Evolutionary conservation across 176 grass and related monocot genomes (phyloP).

Genomic region (Tuctoria greenei): DNA sequence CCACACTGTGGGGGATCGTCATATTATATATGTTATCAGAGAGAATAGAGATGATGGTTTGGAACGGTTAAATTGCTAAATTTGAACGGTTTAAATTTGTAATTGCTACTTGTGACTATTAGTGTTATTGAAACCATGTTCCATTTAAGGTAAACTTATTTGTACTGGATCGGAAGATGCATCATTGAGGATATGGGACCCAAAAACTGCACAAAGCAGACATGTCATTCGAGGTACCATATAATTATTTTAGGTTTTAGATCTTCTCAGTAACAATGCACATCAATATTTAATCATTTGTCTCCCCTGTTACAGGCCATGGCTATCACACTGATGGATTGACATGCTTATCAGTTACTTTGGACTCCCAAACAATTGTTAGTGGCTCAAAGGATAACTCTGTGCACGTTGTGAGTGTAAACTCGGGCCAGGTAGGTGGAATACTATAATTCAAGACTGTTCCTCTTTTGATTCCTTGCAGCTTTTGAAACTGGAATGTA

Average conservation of each 20-base stretch:
- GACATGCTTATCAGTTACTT: constrained; percentile 74
- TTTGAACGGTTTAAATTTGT: neutral
- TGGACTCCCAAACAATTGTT: constrained; percentile 67
- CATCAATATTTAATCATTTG: neutral
- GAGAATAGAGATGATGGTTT: neutral
- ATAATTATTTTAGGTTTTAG: constrained; percentile 2
- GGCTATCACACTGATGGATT: constrained; percentile 85
- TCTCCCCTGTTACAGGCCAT: constrained; percentile 49
- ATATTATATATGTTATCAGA: neutral
- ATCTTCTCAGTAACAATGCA: neutral
- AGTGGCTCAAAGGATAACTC: constrained; percentile 79
- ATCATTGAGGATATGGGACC: constrained; percentile 92
- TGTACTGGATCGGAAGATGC: constrained; percentile 87
- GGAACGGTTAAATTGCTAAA: neutral
- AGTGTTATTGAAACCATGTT: neutral
- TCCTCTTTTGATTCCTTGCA: neutral
- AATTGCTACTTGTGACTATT: neutral
- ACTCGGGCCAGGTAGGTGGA: constrained; percentile 57
- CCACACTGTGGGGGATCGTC: neutral
- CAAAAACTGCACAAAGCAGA: constrained; percentile 56
- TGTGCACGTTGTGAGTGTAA: constrained; percentile 76
- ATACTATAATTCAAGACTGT: neutral
- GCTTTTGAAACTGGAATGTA: neutral
- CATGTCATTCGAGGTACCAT: constrained; percentile 74
- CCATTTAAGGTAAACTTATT: constrained; percentile 74